phyloP scores from a whole-genome alignment of 2,329 filamentous ascomycete genomes.

The Claviceps sp. region DNA sequence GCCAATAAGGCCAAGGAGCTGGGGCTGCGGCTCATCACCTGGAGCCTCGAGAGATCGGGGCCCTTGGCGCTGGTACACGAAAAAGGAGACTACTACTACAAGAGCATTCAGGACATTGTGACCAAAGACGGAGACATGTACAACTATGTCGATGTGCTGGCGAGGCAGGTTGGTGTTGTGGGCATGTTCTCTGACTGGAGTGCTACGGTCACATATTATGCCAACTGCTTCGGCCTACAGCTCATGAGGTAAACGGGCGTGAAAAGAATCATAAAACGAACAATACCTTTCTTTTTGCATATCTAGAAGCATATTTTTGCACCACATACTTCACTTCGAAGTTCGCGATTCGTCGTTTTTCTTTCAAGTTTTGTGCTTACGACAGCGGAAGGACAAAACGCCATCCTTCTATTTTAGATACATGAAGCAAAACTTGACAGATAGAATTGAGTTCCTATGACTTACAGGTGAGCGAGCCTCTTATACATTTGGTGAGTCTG shows the following conservation, averaged over 20 bases:
- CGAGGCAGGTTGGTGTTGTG: constrained; percentile 43
- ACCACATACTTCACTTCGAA: no score
- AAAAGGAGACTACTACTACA: constrained; percentile 41
- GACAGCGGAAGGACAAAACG: no score
- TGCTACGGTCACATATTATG: constrained; percentile 55
- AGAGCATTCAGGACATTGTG: constrained; percentile 37
- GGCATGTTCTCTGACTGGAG: constrained; percentile 60
- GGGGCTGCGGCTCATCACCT: constrained; percentile 52
- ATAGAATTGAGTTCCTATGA: no score
- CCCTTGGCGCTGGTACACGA: constrained; percentile 37
- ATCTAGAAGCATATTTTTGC: no score
- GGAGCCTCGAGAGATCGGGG: constrained; percentile 54
- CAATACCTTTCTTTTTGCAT: neutral
- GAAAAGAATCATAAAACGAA: neutral
- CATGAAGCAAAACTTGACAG: no score
- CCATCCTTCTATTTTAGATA: no score
- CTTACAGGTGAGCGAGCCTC: no score
- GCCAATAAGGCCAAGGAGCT: constrained; percentile 45
- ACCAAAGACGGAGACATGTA: constrained; percentile 54
- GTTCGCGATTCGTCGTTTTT: no score
- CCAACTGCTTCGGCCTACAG: constrained; percentile 46
- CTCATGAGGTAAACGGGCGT: neutral
- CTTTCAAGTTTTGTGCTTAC: no score
- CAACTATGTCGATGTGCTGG: constrained; percentile 51
- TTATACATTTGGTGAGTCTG: no score